phyloP scores from a whole-genome alignment of 2,329 filamentous ascomycete species.

The Clarireedia monteithiana region DNA sequence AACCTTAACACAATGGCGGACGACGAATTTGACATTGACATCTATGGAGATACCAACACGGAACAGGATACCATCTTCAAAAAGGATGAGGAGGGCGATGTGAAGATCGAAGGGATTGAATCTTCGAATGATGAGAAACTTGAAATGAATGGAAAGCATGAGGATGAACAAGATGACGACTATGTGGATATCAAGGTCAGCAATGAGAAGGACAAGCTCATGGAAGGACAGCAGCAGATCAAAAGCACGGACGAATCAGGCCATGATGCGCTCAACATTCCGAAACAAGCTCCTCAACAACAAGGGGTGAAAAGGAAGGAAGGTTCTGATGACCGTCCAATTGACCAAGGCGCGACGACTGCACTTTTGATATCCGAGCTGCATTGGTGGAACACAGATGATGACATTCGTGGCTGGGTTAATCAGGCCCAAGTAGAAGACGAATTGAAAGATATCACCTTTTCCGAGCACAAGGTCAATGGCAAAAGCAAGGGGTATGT shows the following conservation, averaged over 20 bases:
- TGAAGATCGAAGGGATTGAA: conserved; percentile 31
- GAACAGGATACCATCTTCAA: conserved; percentile 35
- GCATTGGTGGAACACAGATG: conserved; percentile 95
- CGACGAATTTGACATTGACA: conserved; percentile 66
- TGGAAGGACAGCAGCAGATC: conserved; percentile 34
- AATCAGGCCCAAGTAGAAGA: conserved; percentile 72
- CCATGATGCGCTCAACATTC: conserved; percentile 29
- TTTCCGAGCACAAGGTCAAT: conserved; percentile 98
- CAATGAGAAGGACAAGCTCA: conserved; percentile 26
- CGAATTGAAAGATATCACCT: conserved; percentile 86
- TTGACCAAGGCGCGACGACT: conserved; percentile 53
- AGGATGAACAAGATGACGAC: conserved; percentile 34
- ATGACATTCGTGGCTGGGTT: conserved; percentile 85
- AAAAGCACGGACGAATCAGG: conserved; percentile 34
- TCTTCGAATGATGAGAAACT: conserved; percentile 16
- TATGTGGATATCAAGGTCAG: conserved; percentile 36
- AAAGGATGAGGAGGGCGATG: conserved; percentile 31
- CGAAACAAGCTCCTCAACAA: conserved; percentile 34
- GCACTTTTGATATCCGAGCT: conserved; percentile 84
- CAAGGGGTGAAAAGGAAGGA: conserved; percentile 56
- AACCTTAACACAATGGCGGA: conserved; percentile 47
- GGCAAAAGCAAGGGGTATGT: conserved; percentile 95
- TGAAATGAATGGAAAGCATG: conserved; percentile 21
- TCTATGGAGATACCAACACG: conserved; percentile 54
- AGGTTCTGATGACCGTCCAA: conserved; percentile 48